Evolutionary conservation across 129 eudicot genomes (phyloP), one percentile per base, ranked within the genome.

Genomic region (Escallonia herrerae): DNA sequence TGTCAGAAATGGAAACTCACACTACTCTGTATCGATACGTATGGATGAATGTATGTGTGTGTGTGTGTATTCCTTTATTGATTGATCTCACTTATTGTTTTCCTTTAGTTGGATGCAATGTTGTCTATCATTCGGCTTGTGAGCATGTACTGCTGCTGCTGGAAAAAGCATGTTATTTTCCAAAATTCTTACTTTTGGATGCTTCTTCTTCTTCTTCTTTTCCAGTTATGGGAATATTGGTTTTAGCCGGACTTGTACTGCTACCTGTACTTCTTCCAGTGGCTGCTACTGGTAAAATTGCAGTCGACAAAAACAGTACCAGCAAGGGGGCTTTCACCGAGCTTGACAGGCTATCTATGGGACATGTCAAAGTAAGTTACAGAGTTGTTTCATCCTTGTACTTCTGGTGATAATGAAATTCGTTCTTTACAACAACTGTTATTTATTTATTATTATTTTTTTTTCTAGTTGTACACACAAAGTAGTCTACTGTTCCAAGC

Each of bases 311-410:
- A 9, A 42, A n/a, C 14, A 73, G 79, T 63, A 67, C 90, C 5
- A 91, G 96, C 78, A 68, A 83, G 40, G 90, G 82, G 43, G 69
- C 95, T 59, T 89, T 89, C 68, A 52, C 66, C 5, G 86, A 86
- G 15, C 87, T 93, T 50, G 99, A 93, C 83, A 89, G 66, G 64
- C 77, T 88, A 45, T 73, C 99, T 47, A 93, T 93, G 95, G 99
- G 85, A 42, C 87, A 89, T 69, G 33, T 93, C 66, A 75, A 76
- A 66, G 98, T 91, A 66, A 85, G 87, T 74, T 67, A 15, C 22
- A 4, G 15, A 52, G 72, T 13, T 13, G 15, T 11, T 56, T 76
- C 13, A 33, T 51, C 5, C 58, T 42, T 66, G 57, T 67, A 43
- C 0, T 39, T 22, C 33, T 4, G 10, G 1, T 12, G 0, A 45